A percentile compares a stretch with the other conserved stretches of the same genome.
Conservation (phyloP, 345 rosid genomes). For the Acer negundo region DNA sequence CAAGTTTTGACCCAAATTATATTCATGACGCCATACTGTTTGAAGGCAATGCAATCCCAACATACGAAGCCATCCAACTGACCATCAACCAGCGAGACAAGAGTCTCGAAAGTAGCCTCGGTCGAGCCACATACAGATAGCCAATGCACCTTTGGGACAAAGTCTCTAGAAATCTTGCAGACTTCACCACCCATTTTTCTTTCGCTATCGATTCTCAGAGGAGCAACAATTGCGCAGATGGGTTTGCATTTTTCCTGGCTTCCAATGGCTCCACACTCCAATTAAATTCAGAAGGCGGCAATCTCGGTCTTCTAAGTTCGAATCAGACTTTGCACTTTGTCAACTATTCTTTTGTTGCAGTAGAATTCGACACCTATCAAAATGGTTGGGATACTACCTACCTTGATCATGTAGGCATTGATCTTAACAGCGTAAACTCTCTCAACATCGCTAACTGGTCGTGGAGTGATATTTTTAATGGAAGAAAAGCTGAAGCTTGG, state of each 20-base stretch:
- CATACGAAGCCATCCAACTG: slow-evolving; percentile 7
- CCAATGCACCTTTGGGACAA: slow-evolving; percentile 30
- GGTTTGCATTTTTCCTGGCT: slow-evolving; percentile 24
- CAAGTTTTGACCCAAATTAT: slow-evolving; percentile 18
- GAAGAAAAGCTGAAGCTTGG: slow-evolving; percentile 1
- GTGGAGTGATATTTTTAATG: neutral
- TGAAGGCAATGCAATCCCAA: slow-evolving; percentile 16
- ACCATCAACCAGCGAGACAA: slow-evolving; percentile 6
- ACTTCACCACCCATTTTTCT: slow-evolving; percentile 30
- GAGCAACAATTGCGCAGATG: neutral
- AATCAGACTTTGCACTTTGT: neutral
- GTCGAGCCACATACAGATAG: slow-evolving; percentile 17
- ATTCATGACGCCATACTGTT: neutral
- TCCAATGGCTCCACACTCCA: slow-evolving; percentile 13
- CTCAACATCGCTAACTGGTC: neutral
- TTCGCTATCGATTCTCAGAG: slow-evolving; percentile 9
- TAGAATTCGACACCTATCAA: slow-evolving; percentile 17
- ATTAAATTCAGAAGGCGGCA: neutral
- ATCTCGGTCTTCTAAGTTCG: slow-evolving; percentile 15
- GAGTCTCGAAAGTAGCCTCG: neutral
- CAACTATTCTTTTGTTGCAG: slow-evolving; percentile 8
- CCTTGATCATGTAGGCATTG: slow-evolving; percentile 16
- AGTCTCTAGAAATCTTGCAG: slow-evolving; percentile 17
- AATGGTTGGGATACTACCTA: neutral
- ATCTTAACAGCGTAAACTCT: slow-evolving; percentile 12